These are phyloP conservation scores for Cardiospermum halicacabum DNA, from an alignment of 345 rosid genomes.

Conservation along the genomic window DNA sequence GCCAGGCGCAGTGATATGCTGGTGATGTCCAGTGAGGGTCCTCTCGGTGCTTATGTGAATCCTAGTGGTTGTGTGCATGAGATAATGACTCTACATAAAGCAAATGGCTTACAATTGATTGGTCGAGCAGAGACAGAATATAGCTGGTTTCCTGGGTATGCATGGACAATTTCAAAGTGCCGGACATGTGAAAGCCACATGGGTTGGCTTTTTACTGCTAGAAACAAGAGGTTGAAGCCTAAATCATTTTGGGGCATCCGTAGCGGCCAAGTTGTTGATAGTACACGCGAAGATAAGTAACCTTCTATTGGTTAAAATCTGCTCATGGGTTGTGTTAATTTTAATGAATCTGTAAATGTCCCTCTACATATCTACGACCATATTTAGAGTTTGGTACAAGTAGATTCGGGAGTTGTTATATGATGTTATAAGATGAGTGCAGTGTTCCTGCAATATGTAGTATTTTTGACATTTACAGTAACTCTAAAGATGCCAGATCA, in stretches of 20 bases:
- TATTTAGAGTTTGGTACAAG: background rate
- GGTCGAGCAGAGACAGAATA: slow-evolving; percentile 46
- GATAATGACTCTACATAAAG: slow-evolving; percentile 68
- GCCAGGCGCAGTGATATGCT: slow-evolving; percentile 92
- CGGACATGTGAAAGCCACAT: slow-evolving; percentile 49
- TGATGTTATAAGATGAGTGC: background rate
- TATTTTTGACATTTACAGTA: background rate
- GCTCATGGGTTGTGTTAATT: background rate
- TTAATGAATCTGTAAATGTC: slow-evolving; percentile 18
- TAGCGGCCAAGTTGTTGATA: slow-evolving; percentile 68
- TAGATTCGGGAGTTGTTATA: background rate
- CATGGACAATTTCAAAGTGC: slow-evolving; percentile 69
- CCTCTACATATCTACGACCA: background rate
- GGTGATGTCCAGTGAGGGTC: slow-evolving; percentile 97
- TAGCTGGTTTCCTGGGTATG: slow-evolving; percentile 99
- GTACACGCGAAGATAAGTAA: slow-evolving; percentile 17
- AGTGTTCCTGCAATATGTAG: background rate
- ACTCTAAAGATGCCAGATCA: background rate
- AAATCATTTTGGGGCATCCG: slow-evolving; percentile 84
- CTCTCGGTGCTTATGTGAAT: slow-evolving; percentile 95
- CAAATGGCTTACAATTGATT: slow-evolving; percentile 56
- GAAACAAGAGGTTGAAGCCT: slow-evolving; percentile 65
- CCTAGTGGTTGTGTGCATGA: slow-evolving; percentile 69
- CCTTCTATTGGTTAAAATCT: background rate
- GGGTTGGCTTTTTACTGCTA: slow-evolving; percentile 93